phyloP scores from a whole-genome alignment of 2,329 filamentous ascomycete genomes.

The Cladophialophora chaetospira region DNA sequence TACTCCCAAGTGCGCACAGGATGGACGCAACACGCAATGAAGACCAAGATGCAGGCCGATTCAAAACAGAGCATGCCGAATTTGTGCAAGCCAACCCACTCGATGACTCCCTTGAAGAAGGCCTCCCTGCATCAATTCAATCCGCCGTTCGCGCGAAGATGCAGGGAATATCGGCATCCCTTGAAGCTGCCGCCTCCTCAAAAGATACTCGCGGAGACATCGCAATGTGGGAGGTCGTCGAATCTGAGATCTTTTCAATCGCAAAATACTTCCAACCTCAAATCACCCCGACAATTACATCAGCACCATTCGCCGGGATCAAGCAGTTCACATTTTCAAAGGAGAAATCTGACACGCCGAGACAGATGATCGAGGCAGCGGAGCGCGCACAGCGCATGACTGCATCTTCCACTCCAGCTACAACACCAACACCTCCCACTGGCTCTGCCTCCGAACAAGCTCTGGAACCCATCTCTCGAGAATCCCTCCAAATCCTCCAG shows the following conservation, averaged over 20 bases:
- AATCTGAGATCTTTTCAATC: slow-evolving; percentile 27
- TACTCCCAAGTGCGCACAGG: too few species aligned
- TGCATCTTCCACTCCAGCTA: background rate
- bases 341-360: slow-evolving; percentile 13
- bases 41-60: too few species aligned
- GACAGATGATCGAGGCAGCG: slow-evolving; percentile 12
- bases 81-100: too few species aligned
- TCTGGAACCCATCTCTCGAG: background rate
- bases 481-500: slow-evolving; percentile 14
- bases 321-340: slow-evolving; percentile 12
- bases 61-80: too few species aligned
- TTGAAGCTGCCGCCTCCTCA: slow-evolving; percentile 18
- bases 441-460: too few species aligned
- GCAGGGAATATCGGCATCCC: slow-evolving; percentile 13
- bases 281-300: background rate
- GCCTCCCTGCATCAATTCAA: slow-evolving; percentile 4
- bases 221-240: slow-evolving; percentile 27
- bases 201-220: slow-evolving; percentile 22
- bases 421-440: background rate
- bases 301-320: background rate
- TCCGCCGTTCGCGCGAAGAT: slow-evolving; percentile 12
- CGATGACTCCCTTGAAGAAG: too few species aligned
- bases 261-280: slow-evolving; percentile 13
- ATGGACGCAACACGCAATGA: too few species aligned
- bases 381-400: background rate